A percentile compares a stretch with the other conserved stretches of the same genome.
Conservation (phyloP, 257 asterid species). For the Plantago major region DNA sequence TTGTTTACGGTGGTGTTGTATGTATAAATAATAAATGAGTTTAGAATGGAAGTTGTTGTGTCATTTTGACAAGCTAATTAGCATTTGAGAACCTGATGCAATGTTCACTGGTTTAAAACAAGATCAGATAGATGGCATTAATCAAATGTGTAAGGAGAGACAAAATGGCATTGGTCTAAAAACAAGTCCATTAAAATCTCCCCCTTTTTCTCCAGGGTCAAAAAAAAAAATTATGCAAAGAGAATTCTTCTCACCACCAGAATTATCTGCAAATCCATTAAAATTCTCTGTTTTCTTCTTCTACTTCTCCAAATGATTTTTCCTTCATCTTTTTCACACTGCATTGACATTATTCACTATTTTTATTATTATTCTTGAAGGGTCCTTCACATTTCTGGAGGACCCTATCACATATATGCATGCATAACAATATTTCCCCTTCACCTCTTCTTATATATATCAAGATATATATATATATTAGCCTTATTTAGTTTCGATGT, state of each 20-base stretch:
- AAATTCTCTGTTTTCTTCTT: constrained; percentile 21
- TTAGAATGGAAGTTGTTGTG: no score
- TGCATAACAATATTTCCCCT: not conserved
- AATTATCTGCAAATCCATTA: constrained; percentile 25
- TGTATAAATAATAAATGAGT: no score
- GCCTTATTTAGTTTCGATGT: not conserved
- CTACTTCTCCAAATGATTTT: constrained; percentile 33
- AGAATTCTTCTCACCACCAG: constrained; percentile 24
- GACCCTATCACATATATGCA: constrained; percentile 39
- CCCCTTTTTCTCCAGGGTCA: constrained; percentile 49
- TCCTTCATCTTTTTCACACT: constrained; percentile 11
- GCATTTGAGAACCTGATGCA: no score
- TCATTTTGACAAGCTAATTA: no score
- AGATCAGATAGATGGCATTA: no score
- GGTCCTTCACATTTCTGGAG: constrained; percentile 76
- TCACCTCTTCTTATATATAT: not conserved
- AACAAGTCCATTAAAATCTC: constrained; percentile 34
- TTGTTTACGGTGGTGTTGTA: no score
- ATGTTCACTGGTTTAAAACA: no score
- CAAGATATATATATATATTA: no score
- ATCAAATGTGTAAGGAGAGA: not conserved
- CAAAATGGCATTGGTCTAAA: not conserved
- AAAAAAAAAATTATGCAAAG: constrained; percentile 30
- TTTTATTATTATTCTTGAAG: constrained; percentile 21
- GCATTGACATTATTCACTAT: constrained; percentile 17